Conservation (phyloP, 306 rosid species). For the Oxytropis ochrocephala region DNA sequence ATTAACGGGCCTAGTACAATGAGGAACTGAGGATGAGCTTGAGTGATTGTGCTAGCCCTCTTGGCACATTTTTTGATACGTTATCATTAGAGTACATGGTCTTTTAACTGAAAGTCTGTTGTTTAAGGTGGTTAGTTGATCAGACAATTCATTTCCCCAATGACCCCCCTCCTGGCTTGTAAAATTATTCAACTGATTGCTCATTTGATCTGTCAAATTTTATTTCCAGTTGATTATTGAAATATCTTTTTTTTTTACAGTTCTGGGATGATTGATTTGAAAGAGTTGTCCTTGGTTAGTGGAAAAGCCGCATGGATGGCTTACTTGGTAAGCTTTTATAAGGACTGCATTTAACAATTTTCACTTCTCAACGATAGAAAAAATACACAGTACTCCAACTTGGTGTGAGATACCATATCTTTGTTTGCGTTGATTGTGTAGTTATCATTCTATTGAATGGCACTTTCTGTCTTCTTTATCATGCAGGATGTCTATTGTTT, state of each 20-base stretch:
- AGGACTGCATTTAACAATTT: slow-evolving; percentile 1
- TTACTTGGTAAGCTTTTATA: slow-evolving; percentile 55
- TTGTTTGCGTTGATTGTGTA: slow-evolving; percentile 4
- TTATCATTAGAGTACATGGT: background rate
- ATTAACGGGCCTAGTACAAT: too few species aligned
- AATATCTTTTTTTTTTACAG: slow-evolving; percentile 32
- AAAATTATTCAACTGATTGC: background rate
- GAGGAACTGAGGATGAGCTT: background rate
- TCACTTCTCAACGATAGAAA: background rate
- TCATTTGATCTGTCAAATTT: slow-evolving; percentile 4
- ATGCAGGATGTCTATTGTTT: slow-evolving; percentile 81
- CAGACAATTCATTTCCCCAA: background rate
- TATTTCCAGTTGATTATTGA: background rate
- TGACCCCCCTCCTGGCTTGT: background rate
- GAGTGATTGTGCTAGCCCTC: background rate
- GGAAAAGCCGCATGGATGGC: slow-evolving; percentile 99
- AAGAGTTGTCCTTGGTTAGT: slow-evolving; percentile 69
- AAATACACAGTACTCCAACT: background rate
- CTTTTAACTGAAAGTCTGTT: background rate
- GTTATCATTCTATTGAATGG: slow-evolving; percentile 19
- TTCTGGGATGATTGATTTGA: slow-evolving; percentile 72
- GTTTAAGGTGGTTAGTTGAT: background rate
- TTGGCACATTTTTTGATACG: background rate
- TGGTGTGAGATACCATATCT: slow-evolving; percentile 9
- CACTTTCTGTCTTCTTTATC: background rate